Evolutionary conservation across 116 monocot species (phyloP).

Genomic region (Posidonia oceanica): DNA sequence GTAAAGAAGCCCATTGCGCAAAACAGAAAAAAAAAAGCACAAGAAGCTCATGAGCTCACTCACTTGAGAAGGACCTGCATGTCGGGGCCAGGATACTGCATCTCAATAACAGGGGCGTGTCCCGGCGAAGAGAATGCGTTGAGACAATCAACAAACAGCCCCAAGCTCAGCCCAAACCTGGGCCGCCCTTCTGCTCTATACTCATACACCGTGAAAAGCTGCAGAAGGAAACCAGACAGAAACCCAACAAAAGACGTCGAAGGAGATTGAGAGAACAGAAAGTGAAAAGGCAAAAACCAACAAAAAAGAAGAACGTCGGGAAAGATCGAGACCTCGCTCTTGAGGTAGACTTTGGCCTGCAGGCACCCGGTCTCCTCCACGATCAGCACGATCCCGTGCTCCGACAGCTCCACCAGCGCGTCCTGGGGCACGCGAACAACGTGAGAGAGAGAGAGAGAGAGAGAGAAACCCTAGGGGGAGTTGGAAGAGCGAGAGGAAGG

Average conservation of each 20-base stretch:
- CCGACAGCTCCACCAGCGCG: slow-evolving; percentile 84
- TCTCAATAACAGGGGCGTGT: slow-evolving; percentile 54
- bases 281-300: neutral
- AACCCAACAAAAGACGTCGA: neutral
- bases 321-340: slow-evolving; percentile 55
- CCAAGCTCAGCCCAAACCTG: slow-evolving; percentile 83
- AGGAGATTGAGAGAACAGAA: too few relatives aligned
- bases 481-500: neutral
- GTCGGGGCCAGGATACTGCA: slow-evolving; percentile 86
- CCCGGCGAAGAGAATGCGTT: slow-evolving; percentile 75
- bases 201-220: slow-evolving; percentile 87
- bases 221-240: slow-evolving; percentile 7
- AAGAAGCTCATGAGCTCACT: neutral
- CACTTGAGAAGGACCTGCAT: slow-evolving; percentile 98
- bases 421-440: slow-evolving; percentile 31
- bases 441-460: neutral
- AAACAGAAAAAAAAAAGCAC: neutral
- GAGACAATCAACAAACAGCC: slow-evolving; percentile 77
- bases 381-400: slow-evolving; percentile 87
- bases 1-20: neutral
- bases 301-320: neutral
- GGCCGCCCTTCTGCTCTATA: slow-evolving; percentile 77
- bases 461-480: neutral
- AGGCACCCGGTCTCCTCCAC: slow-evolving; percentile 91
- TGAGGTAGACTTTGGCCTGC: slow-evolving; percentile 97